A percentile compares a stretch with the other conserved stretches of the same genome.
Evolutionary conservation across 768 basidiomycete genomes (phyloP).

Genomic region (Calvatia gigantea): DNA sequence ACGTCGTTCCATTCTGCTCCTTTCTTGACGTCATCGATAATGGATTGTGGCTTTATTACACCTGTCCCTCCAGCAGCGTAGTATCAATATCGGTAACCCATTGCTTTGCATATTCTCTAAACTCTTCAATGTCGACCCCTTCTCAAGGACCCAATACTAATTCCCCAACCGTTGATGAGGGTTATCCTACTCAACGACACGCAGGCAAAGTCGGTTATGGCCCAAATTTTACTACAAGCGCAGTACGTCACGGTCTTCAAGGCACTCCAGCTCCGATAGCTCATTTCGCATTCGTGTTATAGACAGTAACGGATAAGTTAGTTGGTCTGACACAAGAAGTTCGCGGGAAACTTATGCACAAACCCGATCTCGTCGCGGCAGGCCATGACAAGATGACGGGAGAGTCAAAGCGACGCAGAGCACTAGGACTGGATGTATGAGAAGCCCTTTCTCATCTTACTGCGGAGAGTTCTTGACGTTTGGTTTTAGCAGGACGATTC

Average conservation of each 20-base stretch:
- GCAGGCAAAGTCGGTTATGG: slow-evolving; percentile 11
- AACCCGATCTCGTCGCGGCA: slow-evolving; percentile 8
- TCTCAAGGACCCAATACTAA: background rate
- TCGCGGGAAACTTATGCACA: slow-evolving; percentile 10
- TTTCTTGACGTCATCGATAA: too few relatives aligned
- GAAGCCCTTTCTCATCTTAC: background rate
- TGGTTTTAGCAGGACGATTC: background rate
- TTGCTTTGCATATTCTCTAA: too few relatives aligned
- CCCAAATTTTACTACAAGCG: background rate
- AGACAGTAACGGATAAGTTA: slow-evolving; percentile 10
- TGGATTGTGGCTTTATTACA: background rate
- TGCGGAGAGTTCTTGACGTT: background rate
- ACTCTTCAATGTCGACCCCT: background rate
- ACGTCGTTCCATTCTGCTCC: too few relatives aligned
- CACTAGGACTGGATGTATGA: slow-evolving; percentile 1
- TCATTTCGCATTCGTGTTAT: background rate
- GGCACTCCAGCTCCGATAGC: background rate
- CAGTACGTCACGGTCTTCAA: background rate
- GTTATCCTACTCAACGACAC: slow-evolving; percentile 8
- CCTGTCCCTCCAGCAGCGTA: too few relatives aligned
- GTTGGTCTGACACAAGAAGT: slow-evolving; percentile 10
- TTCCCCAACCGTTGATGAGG: background rate
- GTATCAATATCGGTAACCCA: too few relatives aligned
- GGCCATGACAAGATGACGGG: slow-evolving; percentile 9
- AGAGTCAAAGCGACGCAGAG: slow-evolving; percentile 1